Base-by-base conservation (phyloP, 306 rosid species). In the Geum urbanum region DNA sequence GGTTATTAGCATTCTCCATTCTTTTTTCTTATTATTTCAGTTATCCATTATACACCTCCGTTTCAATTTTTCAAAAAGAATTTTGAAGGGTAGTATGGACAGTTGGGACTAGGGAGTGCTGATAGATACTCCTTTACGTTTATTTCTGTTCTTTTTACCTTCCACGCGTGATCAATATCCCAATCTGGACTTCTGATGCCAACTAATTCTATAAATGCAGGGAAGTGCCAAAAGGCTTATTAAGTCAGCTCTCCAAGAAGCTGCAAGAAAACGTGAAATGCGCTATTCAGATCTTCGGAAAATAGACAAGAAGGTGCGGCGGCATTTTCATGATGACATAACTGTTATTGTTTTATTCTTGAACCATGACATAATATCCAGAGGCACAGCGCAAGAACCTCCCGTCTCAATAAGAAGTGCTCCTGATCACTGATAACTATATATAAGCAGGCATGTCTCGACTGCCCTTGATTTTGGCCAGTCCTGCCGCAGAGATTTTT, bases 231-330 rank as follows among this genome's bases (percentile, higher is more conserved):
- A 87, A 79, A 84, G 84, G 80, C 97, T 91, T 32, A 75, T 91
- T 10, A 88, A 91, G 89, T 92, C 92, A 18, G 97, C 97, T 68
- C 82, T 91, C 47, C 96, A 91, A 19, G 97, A 91, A 80, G 97
- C 97, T 12, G 97, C 97, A 9, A 85, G 91, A 66, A 91, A 91
- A 74, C 84, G 97, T 73, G 97, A 91, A 72, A 86, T 88, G 96
- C 77, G 97, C 40, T 88, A 84, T 68, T 86, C 92, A 24, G 96
- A 90, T 75, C 96, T 90, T 9, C 80, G 85, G 11, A 84, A 84
- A 72, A 84, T 90, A 49, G 96, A 86, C 84, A 90, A 84, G 94
- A 86, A 90, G 71, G 91, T 87, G 49, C 86, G 96, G 24, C 94
- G 96, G 51, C 96, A 90, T 86, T 86, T 90, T 70, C 96, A 90